Percentiles rank a stretch among this genome's conserved stretches.
These are phyloP conservation scores for Rhinocladiella mackenziei DNA, from an alignment of 2,329 filamentous ascomycete species.

Conservation along the genomic window DNA sequence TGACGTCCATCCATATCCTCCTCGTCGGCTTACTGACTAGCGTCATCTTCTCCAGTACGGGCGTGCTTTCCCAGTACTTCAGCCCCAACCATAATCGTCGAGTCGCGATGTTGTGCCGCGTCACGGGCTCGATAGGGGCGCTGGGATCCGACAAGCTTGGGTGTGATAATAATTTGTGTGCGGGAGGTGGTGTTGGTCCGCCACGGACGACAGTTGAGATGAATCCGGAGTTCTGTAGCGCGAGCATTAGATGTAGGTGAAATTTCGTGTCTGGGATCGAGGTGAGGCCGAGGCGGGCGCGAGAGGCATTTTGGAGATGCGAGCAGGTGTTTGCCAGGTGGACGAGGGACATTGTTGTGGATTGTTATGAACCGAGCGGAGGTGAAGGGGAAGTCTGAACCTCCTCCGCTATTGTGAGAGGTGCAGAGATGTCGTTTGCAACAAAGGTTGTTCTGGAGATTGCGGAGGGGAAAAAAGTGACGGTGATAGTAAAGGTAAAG, in stretches of 20 bases:
- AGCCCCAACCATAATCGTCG: slow-evolving; percentile 81
- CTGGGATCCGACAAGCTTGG: slow-evolving; percentile 40
- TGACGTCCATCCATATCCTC: slow-evolving; percentile 61
- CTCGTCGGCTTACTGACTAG: slow-evolving; percentile 72
- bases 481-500: too few relatives aligned
- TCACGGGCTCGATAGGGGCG: slow-evolving; percentile 51
- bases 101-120: slow-evolving; percentile 65
- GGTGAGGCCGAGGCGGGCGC: slow-evolving; percentile 77
- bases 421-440: too few relatives aligned
- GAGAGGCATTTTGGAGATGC: slow-evolving; percentile 84
- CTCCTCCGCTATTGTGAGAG: too few relatives aligned
- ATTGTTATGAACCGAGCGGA: neutral
- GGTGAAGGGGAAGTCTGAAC: too few relatives aligned
- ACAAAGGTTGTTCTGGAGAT: too few relatives aligned
- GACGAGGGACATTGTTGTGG: slow-evolving; percentile 62
- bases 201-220: slow-evolving; percentile 73
- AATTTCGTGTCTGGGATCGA: slow-evolving; percentile 77
- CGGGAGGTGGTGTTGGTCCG: slow-evolving; percentile 56
- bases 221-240: slow-evolving; percentile 78
- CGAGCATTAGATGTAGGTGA: slow-evolving; percentile 70
- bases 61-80: slow-evolving; percentile 82
- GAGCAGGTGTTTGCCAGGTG: slow-evolving; percentile 78
- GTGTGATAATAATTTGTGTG: slow-evolving; percentile 51
- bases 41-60: slow-evolving; percentile 65
- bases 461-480: too few relatives aligned